Conservation (phyloP, 139 green algal species). For the Ettlia oleoabundans region DNA sequence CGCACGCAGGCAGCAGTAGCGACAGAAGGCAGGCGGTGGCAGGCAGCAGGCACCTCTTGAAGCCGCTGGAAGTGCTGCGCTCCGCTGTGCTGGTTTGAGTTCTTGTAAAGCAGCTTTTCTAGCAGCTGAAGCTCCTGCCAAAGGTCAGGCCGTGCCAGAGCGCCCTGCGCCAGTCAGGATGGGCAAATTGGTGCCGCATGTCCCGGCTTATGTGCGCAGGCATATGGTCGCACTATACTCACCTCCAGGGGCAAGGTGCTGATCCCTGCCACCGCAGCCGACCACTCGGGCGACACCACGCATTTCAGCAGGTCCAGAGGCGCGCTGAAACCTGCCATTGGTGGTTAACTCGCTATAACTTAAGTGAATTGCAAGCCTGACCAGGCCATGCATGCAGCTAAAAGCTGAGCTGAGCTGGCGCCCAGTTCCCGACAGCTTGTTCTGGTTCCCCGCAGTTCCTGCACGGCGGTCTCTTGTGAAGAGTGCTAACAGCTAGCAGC, state of each 20-base stretch:
- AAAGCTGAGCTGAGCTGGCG: too few relatives aligned
- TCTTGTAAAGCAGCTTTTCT: constrained; percentile 75
- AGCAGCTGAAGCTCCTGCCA: constrained; percentile 46
- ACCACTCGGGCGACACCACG: constrained; percentile 12
- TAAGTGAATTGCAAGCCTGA: too few relatives aligned
- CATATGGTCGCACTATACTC: background rate
- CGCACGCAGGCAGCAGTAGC: too few relatives aligned
- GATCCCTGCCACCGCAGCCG: background rate
- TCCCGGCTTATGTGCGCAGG: background rate
- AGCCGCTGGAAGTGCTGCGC: constrained; percentile 53
- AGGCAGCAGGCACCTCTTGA: constrained; percentile 44
- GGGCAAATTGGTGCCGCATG: background rate
- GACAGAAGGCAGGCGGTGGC: too few relatives aligned
- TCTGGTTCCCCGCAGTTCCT: too few relatives aligned
- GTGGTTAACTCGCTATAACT: too few relatives aligned
- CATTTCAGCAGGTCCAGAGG: background rate
- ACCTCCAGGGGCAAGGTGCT: background rate
- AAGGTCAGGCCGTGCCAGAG: constrained; percentile 7
- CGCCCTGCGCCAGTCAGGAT: background rate
- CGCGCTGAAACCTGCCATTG: background rate
- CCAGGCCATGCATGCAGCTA: too few relatives aligned
- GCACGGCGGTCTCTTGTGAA: too few relatives aligned
- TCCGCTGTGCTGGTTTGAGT: constrained; percentile 67
- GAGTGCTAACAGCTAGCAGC: too few relatives aligned
- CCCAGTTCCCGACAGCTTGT: too few relatives aligned